Evolutionary conservation across 2,329 filamentous ascomycete genomes (phyloP), one percentile per base, ranked within the genome.

Genomic region (Boeremia exigua): DNA sequence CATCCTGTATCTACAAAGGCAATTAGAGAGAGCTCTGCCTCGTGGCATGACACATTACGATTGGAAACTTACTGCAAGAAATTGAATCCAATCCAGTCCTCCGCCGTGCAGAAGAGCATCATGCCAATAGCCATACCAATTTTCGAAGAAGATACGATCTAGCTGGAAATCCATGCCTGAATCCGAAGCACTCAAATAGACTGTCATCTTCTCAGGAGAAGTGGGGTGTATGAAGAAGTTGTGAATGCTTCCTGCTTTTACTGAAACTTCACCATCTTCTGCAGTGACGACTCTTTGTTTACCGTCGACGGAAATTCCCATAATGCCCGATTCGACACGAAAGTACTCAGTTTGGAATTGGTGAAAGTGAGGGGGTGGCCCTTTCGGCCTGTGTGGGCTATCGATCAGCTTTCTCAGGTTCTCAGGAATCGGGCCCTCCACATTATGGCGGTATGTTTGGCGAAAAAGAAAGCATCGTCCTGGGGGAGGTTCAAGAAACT

Each of bases 71-170:
- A 76, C 75, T 23, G 59, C 59, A 36, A 75, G 56, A 49, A 70
- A 59, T 59, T 78, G 75, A 27, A 77, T 63, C 37, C 72, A 53
- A 45, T 71, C 59, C 19, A 75, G 17, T 33, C 54, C 55, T 27
- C 62, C 65, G 10, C 67, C 67, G 28, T 66, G 51, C 12, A 71
- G 39, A 2, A 75, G 43, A 11, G 65, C 58, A 17, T 73, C 66
- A 32, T 75, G 62, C 63, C 68, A 67, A 39, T 73, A 72, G 8
- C 69, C 72, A 56, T 77, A 77, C 74, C 73, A 77, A 54, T 76
- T 76, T 60, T 74, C 62, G 43, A 76, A 75, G 49, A 76, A 77
- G 9, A 73, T 48, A 14, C 59, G 61, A 40, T 77, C 73, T 1
- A 76, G 60, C 48, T 69, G 62, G 43, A 65, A 76, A 29, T 65